Evolutionary conservation across 2,329 filamentous ascomycete genomes (phyloP), one percentile per base, ranked within the genome.

Genomic region (Pseudogymnoascus sp.): DNA sequence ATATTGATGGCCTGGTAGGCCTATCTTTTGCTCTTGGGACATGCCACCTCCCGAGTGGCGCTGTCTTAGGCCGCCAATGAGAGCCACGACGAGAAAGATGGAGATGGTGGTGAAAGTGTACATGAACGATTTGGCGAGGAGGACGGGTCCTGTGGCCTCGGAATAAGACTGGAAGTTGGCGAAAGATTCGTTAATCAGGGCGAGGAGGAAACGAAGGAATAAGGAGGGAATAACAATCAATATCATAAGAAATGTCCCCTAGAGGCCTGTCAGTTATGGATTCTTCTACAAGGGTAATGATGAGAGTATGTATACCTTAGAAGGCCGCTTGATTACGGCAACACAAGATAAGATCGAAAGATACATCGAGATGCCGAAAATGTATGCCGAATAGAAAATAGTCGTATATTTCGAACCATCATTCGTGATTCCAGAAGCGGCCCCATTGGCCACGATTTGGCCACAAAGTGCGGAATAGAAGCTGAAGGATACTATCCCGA

Each of bases 291-390:
- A 31, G 7, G 7, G 15, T 17, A 26, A 2, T 31, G n/a, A 31
- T 7, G 15, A 19, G 46, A 7, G 6, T 50, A 44, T 37, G 38
- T 11, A 42, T 42, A 42, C 46, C 46, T 17, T 56, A 19, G 46
- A 56, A 19, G n/a, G 46, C 26, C 29, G 9, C 26, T 56, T 56
- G 46, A 56, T 7, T 7, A 56, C 46, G 10, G 46, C 46, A 19
- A 56, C n/a, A 19, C 15, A 56, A 13, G 46, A 1, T 33, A 56
- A n/a, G n/a, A 56, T 33, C 10, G 63, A 62, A 26, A 60, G 67
- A 13, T 66, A 65, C 61, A 65, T 67, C 53, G 64, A 68, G 60
- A 67, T 65, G 65, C 61, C 63, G 10, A 66, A 67, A 38, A 60
- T 66, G 35, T 60, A 53, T n/a, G 40, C 63, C 6, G 42, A 42